These are phyloP conservation scores for Tardiomyces blankii DNA, from an alignment of 1,139 yeast species.

Conservation along the genomic window DNA sequence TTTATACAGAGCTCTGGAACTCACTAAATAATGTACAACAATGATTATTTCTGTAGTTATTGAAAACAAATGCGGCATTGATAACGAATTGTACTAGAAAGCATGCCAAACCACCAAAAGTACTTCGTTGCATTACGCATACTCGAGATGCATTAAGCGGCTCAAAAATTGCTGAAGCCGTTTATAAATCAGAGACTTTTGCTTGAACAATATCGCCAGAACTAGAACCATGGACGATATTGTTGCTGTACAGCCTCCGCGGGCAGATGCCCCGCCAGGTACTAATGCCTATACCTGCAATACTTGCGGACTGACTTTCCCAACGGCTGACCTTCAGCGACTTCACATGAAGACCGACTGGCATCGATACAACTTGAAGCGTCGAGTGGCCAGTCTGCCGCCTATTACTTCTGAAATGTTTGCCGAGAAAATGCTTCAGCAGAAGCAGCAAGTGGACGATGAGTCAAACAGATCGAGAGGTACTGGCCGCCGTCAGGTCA, in stretches of 20 bases:
- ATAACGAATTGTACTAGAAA: too few species aligned
- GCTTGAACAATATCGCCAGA: background rate
- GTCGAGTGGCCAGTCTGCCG: constrained; percentile 79
- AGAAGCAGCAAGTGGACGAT: constrained; percentile 30
- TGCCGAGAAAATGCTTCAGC: constrained; percentile 57
- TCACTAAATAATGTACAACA: too few species aligned
- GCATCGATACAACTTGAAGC: constrained; percentile 87
- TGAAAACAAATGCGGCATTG: too few species aligned
- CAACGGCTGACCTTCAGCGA: constrained; percentile 70
- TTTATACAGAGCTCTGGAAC: too few species aligned
- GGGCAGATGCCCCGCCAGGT: background rate
- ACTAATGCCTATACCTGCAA: constrained; percentile 50
- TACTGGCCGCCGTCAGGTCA: constrained; percentile 23
- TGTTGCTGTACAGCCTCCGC: background rate
- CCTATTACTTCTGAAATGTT: constrained; percentile 72
- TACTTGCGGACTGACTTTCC: constrained; percentile 73
- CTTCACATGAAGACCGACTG: constrained; percentile 93
- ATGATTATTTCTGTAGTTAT: too few species aligned
- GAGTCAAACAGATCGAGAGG: constrained; percentile 15
- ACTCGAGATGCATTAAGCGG: background rate
- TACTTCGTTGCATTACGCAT: too few species aligned
- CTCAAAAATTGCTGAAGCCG: background rate
- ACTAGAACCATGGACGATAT: background rate
- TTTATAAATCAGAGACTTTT: background rate
- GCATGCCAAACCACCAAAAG: too few species aligned